Evolutionary conservation across 306 rosid species (phyloP).

Genomic region (Leucaena leucocephala): DNA sequence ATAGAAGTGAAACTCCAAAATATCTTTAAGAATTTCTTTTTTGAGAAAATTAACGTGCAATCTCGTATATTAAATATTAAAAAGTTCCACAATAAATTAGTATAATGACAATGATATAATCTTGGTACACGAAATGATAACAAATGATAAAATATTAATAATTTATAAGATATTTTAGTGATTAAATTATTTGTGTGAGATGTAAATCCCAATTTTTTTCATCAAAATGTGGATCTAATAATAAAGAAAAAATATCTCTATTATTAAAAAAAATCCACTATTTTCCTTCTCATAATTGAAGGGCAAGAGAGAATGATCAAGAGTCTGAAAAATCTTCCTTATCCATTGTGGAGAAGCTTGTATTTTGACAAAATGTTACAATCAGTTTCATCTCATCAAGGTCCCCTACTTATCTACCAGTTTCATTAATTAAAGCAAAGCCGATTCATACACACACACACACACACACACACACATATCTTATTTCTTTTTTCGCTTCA

Average conservation of each 20-base stretch:
- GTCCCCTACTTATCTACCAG: constrained; percentile 4
- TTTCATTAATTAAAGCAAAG: background rate
- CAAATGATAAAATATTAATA: too few relatives aligned
- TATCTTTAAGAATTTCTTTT: background rate
- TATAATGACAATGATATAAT: too few relatives aligned
- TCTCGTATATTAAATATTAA: too few relatives aligned
- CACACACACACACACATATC: background rate
- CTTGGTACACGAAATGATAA: too few relatives aligned
- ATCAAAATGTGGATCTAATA: background rate
- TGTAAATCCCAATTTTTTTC: too few relatives aligned
- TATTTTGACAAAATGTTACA: background rate
- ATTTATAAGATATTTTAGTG: too few relatives aligned
- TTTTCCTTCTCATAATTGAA: background rate
- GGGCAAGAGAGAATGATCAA: background rate
- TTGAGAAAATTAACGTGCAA: too few relatives aligned
- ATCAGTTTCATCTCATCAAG: constrained; percentile 4
- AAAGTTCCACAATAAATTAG: too few relatives aligned
- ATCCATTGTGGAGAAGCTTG: constrained; percentile 12
- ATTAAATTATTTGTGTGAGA: too few relatives aligned
- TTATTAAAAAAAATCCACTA: background rate
- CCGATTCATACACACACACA: background rate
- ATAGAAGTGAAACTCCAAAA: background rate
- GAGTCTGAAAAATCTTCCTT: constrained; percentile 17
- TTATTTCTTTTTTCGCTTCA: background rate
- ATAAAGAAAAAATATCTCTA: background rate